Conservation (phyloP, 2,329 filamentous ascomycete species). For the Paraconiothyrium sp. region DNA sequence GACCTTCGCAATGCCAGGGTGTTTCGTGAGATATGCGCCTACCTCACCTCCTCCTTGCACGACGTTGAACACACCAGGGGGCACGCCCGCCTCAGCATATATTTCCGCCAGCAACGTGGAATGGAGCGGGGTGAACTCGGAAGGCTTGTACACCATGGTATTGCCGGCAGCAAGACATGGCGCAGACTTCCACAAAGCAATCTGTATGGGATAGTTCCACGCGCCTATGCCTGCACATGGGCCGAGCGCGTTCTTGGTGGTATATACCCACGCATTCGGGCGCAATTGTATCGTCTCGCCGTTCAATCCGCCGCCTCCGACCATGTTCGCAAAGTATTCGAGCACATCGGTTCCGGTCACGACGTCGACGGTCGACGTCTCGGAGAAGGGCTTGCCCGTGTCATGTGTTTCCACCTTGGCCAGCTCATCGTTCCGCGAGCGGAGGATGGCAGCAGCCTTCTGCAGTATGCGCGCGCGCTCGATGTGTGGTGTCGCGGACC, state of each 20-base stretch:
- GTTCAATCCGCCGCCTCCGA: slow-evolving; percentile 80
- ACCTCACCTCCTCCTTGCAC: slow-evolving; percentile 82
- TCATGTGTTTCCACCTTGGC: slow-evolving; percentile 83
- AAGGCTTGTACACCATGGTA: slow-evolving; percentile 91
- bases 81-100: slow-evolving; percentile 80
- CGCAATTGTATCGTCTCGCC: slow-evolving; percentile 80
- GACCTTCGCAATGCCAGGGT: slow-evolving; percentile 81
- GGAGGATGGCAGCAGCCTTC: slow-evolving; percentile 76
- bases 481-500: slow-evolving; percentile 79
- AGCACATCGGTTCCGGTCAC: slow-evolving; percentile 85
- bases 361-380: slow-evolving; percentile 85
- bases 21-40: slow-evolving; percentile 77
- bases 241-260: slow-evolving; percentile 81
- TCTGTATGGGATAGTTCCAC: slow-evolving; percentile 93
- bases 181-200: slow-evolving; percentile 88
- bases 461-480: slow-evolving; percentile 81
- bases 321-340: slow-evolving; percentile 84
- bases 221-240: slow-evolving; percentile 89
- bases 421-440: slow-evolving; percentile 80
- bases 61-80: slow-evolving; percentile 86
- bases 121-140: slow-evolving; percentile 87
- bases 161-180: slow-evolving; percentile 87
- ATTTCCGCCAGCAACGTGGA: slow-evolving; percentile 78
- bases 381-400: slow-evolving; percentile 85
- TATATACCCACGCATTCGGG: slow-evolving; percentile 82